These are phyloP conservation scores for Excoecaria cochinchinensis DNA, from an alignment of 345 rosid genomes.

Conservation along the genomic window DNA sequence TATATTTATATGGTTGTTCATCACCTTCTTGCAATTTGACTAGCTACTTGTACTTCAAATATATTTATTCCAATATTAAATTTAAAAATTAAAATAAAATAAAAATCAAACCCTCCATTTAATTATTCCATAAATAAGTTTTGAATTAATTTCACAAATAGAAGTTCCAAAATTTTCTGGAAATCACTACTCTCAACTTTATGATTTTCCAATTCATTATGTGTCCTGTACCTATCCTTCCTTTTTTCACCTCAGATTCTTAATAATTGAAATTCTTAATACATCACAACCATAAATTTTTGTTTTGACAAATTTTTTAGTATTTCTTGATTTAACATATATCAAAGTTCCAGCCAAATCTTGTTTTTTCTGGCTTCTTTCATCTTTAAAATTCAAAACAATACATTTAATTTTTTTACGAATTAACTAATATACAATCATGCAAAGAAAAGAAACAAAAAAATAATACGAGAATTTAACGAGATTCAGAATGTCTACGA, in stretches of 20 bases:
- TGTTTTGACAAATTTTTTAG: background rate
- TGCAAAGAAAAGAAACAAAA: no score
- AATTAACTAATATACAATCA: no score
- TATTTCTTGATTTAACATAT: no score
- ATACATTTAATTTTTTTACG: no score
- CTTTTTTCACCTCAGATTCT: background rate
- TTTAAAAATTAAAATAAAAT: background rate
- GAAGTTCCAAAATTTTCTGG: background rate
- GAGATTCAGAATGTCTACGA: no score
- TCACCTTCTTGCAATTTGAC: constrained; percentile 8
- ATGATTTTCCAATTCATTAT: no score
- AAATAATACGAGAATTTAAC: no score
- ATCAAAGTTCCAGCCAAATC: no score
- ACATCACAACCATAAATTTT: background rate
- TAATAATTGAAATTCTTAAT: background rate
- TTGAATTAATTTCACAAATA: no score
- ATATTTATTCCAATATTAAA: background rate
- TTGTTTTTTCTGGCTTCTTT: no score
- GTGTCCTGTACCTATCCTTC: background rate
- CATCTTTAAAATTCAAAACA: no score
- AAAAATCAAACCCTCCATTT: background rate
- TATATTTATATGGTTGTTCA: background rate
- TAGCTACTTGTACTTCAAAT: background rate
- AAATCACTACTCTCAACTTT: background rate
- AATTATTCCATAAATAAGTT: no score